Percentiles rank a stretch among this genome's conserved stretches.
phyloP scores from a whole-genome alignment of 1,139 yeast species.

The Nakaseomyces bracarensis region DNA sequence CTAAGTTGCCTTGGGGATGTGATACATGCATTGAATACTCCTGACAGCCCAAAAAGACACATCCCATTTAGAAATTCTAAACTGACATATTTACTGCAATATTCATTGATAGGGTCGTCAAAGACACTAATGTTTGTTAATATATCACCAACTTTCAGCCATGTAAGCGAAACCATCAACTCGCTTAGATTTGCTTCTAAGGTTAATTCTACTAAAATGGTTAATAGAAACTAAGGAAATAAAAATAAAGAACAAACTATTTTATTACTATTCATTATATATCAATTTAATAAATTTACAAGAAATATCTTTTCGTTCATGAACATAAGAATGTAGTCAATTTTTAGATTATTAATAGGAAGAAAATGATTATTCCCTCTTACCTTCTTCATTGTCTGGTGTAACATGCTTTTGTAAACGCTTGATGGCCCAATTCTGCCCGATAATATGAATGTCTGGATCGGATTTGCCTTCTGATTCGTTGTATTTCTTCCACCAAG shows the following conservation, averaged over 20 bases:
- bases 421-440: constrained; percentile 63
- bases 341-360: background rate
- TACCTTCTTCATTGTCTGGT: background rate
- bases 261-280: background rate
- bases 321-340: background rate
- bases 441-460: constrained; percentile 60
- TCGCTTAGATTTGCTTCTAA: constrained; percentile 86
- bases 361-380: background rate
- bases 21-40: constrained; percentile 56
- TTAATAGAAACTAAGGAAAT: constrained; percentile 10
- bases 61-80: constrained; percentile 52
- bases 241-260: constrained; percentile 2
- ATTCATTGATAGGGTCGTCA: constrained; percentile 77
- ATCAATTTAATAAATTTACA: background rate
- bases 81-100: constrained; percentile 73
- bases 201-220: constrained; percentile 49
- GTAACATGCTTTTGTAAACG: constrained; percentile 2
- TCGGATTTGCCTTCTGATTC: constrained; percentile 56
- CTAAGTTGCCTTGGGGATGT: constrained; percentile 88
- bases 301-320: background rate
- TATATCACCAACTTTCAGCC: constrained; percentile 57
- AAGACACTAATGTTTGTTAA: constrained; percentile 93
- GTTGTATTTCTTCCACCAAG: constrained; percentile 67
- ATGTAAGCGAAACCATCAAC: constrained; percentile 69
- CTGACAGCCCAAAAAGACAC: constrained; percentile 33